A percentile compares a stretch with the other conserved stretches of the same genome.
phyloP scores from a whole-genome alignment of 169 alveolate genomes.

The Plasmodium malariae region DNA sequence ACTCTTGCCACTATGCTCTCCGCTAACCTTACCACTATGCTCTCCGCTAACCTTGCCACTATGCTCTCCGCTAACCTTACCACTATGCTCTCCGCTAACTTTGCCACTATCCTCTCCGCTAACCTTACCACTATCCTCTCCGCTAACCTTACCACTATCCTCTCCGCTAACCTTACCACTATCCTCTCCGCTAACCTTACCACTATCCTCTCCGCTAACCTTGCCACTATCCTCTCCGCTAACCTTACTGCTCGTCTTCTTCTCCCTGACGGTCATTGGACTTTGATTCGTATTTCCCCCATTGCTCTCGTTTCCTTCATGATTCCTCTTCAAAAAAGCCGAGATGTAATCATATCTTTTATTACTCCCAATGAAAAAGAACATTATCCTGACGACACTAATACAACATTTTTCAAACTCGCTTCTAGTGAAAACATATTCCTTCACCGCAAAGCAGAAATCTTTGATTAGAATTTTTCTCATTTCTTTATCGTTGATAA shows the following conservation, averaged over 20 bases:
- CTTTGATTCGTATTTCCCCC: too few species aligned
- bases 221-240: too few species aligned
- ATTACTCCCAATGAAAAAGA: not conserved
- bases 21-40: too few species aligned
- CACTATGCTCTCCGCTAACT: too few species aligned
- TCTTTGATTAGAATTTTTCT: slow-evolving; percentile 30
- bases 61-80: not conserved
- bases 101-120: not conserved
- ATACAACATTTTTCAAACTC: slow-evolving; percentile 32
- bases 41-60: not conserved
- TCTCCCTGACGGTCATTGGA: too few species aligned
- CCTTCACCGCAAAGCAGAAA: slow-evolving; percentile 16
- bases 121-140: not conserved
- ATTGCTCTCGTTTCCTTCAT: not conserved
- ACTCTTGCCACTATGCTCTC: not conserved
- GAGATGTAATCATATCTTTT: not conserved
- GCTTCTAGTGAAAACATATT: slow-evolving; percentile 8
- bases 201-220: not conserved
- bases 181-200: not conserved
- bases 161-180: not conserved
- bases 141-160: not conserved
- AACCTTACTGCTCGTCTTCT: too few species aligned
- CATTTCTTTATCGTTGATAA: slow-evolving; percentile 12
- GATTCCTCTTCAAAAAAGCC: not conserved
- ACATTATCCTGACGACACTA: slow-evolving; percentile 11